These are phyloP conservation scores for Metarhizium guizhouense DNA, from an alignment of 2,329 filamentous ascomycete species.

Conservation along the genomic window DNA sequence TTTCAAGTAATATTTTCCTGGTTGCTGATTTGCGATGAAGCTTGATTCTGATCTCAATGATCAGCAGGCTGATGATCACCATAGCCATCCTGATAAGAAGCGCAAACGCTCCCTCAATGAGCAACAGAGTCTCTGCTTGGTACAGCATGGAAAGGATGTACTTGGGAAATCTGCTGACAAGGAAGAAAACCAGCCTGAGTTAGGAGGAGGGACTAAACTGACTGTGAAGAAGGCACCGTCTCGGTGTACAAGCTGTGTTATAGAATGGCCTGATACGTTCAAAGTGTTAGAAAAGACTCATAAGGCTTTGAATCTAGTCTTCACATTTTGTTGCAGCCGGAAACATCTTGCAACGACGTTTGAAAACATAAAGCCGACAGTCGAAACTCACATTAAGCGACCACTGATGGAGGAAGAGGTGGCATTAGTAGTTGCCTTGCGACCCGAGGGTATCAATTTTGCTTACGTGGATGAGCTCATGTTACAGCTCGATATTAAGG, in stretches of 20 bases:
- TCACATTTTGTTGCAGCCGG: constrained; percentile 87
- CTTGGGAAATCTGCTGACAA: background rate
- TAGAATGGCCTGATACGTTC: constrained; percentile 67
- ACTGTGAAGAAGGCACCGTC: background rate
- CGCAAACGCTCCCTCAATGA: background rate
- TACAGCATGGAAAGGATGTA: background rate
- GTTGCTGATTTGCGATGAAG: background rate
- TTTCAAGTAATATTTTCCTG: background rate
- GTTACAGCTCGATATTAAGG: constrained; percentile 71
- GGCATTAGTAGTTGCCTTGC: constrained; percentile 67
- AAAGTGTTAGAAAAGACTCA: constrained; percentile 67
- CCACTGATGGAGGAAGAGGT: constrained; percentile 68
- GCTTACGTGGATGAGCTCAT: constrained; percentile 77
- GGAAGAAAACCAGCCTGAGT: background rate
- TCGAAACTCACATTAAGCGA: constrained; percentile 72
- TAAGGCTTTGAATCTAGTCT: constrained; percentile 81
- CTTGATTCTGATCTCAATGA: background rate
- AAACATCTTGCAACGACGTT: constrained; percentile 91
- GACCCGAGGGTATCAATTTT: constrained; percentile 74
- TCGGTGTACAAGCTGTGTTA: constrained; percentile 9
- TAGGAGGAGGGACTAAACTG: background rate
- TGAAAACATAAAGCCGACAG: constrained; percentile 74
- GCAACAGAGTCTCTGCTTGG: background rate
- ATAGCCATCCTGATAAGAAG: background rate
- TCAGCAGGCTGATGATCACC: background rate